Conservation (phyloP, 2,329 filamentous ascomycete genomes). For the Rhexocercosporidium sp. region DNA sequence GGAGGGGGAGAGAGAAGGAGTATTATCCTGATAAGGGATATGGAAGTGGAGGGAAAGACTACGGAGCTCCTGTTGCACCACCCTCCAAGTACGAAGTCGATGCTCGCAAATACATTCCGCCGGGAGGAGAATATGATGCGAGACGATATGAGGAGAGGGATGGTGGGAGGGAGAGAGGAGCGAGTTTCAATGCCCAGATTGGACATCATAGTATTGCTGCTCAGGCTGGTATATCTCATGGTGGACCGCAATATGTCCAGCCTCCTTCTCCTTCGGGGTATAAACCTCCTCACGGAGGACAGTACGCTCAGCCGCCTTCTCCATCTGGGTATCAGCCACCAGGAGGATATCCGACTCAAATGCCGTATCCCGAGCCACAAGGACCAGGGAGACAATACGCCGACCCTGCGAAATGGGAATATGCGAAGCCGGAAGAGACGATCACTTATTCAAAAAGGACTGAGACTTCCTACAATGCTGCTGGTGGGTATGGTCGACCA, state of each 20-base stretch:
- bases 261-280: constrained; percentile 20
- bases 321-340: constrained; percentile 13
- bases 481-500: constrained; percentile 27
- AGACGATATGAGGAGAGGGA: constrained; percentile 29
- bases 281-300: constrained; percentile 14
- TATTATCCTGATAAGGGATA: constrained; percentile 30
- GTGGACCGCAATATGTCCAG: constrained; percentile 24
- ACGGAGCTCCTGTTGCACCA: constrained; percentile 14
- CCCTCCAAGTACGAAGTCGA: constrained; percentile 36
- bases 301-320: constrained; percentile 39
- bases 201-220: constrained; percentile 35
- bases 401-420: constrained; percentile 44
- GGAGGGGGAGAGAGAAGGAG: constrained; percentile 30
- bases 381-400: constrained; percentile 35
- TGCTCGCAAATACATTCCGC: constrained; percentile 35
- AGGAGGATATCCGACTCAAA: constrained; percentile 17
- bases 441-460: constrained; percentile 42
- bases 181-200: constrained; percentile 37
- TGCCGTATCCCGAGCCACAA: constrained; percentile 7
- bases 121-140: constrained; percentile 32
- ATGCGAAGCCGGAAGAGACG: constrained; percentile 45
- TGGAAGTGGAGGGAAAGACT: constrained; percentile 22
- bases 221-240: constrained; percentile 34
- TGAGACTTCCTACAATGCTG: constrained; percentile 22
- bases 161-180: constrained; percentile 30